Percentiles rank a stretch among this genome's conserved stretches.
These are phyloP conservation scores for Lasiosphaeria ovina DNA, from an alignment of 495 filamentous ascomycete genomes.

Conservation along the genomic window DNA sequence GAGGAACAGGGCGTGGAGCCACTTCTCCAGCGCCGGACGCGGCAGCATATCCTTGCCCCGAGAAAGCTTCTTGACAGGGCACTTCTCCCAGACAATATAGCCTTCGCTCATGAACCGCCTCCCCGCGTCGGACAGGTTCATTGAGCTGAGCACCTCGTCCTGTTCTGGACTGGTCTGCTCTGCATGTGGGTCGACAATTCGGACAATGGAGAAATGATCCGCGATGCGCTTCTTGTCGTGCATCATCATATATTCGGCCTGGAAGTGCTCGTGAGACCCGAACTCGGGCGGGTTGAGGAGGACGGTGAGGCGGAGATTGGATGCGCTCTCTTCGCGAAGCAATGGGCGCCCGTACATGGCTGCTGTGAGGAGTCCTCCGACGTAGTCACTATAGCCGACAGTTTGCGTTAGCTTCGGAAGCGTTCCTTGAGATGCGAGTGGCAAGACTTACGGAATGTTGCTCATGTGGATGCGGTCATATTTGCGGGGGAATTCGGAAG, in stretches of 20 bases:
- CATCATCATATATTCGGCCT: constrained; percentile 31
- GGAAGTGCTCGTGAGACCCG: constrained; percentile 19
- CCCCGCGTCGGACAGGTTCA: constrained; percentile 11
- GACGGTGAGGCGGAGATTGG: constrained; percentile 24
- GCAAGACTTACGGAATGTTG: constrained; percentile 38
- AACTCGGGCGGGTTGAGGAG: constrained; percentile 25
- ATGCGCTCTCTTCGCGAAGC: constrained; percentile 18
- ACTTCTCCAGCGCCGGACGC: constrained; percentile 26
- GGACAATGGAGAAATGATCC: constrained; percentile 23
- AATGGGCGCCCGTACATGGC: constrained; percentile 36
- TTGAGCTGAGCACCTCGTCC: constrained; percentile 9
- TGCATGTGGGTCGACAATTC: neutral
- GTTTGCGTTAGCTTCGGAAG: no score
- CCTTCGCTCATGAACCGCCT: constrained; percentile 1
- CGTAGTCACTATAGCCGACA: constrained; percentile 26
- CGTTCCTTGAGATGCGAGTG: neutral
- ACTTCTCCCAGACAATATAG: constrained; percentile 24
- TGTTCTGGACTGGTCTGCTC: neutral
- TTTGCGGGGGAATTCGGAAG: constrained; percentile 25
- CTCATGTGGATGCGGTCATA: constrained; percentile 41
- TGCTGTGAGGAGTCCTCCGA: constrained; percentile 33
- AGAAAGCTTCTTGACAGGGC: neutral
- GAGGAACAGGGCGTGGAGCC: constrained; percentile 34
- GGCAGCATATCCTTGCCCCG: constrained; percentile 21
- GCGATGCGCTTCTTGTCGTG: constrained; percentile 17